Percentiles rank a stretch among this genome's conserved stretches.
These are phyloP conservation scores for Aspergillus flavus DNA, from an alignment of 2,329 filamentous ascomycete species.

Conservation along the genomic window DNA sequence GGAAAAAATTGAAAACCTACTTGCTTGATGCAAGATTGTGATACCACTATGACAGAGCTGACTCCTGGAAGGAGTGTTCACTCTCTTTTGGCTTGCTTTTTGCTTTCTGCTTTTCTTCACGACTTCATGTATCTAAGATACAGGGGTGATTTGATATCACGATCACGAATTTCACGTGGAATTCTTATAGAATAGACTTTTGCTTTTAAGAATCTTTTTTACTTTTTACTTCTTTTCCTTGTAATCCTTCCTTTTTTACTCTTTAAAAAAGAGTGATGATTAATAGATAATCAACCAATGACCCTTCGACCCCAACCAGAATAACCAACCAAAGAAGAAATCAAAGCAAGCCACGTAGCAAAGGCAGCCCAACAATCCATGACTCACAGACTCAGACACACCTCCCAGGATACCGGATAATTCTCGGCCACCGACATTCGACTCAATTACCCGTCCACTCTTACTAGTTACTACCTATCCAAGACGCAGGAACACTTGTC, in stretches of 20 bases:
- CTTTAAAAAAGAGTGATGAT: too few relatives aligned
- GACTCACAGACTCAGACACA: too few relatives aligned
- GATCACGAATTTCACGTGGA: background rate
- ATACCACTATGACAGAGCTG: constrained; percentile 7
- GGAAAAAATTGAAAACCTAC: background rate
- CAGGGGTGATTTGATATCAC: background rate
- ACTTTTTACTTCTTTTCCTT: background rate
- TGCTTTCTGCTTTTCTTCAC: background rate
- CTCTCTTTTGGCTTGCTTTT: background rate
- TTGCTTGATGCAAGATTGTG: constrained; percentile 10
- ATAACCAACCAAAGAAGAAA: background rate
- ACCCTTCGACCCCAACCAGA: too few relatives aligned
- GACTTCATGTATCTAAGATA: background rate
- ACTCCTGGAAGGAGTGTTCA: constrained; percentile 5
- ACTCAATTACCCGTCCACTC: too few relatives aligned
- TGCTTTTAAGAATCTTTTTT: background rate
- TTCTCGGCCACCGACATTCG: background rate
- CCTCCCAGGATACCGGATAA: background rate
- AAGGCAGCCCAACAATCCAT: too few relatives aligned
- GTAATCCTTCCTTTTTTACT: background rate
- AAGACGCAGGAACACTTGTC: too few relatives aligned
- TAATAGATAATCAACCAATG: too few relatives aligned
- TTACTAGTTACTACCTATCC: too few relatives aligned
- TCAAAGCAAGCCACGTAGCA: background rate
- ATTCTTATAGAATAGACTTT: background rate